Conservation (phyloP, 768 basidiomycete species). For the Boletus reticuloceps region DNA sequence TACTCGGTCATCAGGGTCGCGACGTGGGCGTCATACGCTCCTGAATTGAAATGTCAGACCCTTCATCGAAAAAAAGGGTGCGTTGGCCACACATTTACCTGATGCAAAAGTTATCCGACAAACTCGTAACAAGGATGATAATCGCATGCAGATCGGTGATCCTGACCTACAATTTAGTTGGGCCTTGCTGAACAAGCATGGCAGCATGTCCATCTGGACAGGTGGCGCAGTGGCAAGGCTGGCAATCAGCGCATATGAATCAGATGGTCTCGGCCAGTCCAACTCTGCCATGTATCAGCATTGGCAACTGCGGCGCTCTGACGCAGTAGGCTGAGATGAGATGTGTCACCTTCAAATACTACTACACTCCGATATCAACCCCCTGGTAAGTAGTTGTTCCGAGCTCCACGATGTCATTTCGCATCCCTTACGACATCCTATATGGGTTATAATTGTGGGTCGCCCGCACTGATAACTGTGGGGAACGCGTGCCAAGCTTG, state of each 20-base stretch:
- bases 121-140: constrained; percentile 9
- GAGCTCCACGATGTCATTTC: constrained; percentile 19
- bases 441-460: constrained; percentile 5
- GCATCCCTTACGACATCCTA: constrained; percentile 20
- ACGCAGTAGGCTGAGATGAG: constrained; percentile 18
- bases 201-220: constrained; percentile 6
- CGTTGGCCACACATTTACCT: constrained; percentile 11
- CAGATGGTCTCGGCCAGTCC: constrained; percentile 12
- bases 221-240: constrained; percentile 19
- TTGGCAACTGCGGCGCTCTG: constrained; percentile 10
- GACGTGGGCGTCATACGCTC: not conserved
- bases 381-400: constrained; percentile 11
- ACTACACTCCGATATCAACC: constrained; percentile 5
- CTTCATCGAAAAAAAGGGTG: constrained; percentile 10
- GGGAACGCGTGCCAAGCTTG: constrained; percentile 11
- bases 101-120: constrained; percentile 3
- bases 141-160: constrained; percentile 8
- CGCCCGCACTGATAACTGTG: constrained; percentile 11
- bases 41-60: constrained; percentile 9
- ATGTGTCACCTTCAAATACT: constrained; percentile 9
- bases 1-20: constrained; percentile 10
- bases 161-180: not conserved
- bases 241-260: constrained; percentile 22
- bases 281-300: constrained; percentile 9
- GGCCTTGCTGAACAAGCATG: constrained; percentile 25